Evolutionary conservation across 108 stramenopile genomes (phyloP), one percentile per base, ranked within the genome.

Genomic region (Nannochloropsis gaditana): DNA sequence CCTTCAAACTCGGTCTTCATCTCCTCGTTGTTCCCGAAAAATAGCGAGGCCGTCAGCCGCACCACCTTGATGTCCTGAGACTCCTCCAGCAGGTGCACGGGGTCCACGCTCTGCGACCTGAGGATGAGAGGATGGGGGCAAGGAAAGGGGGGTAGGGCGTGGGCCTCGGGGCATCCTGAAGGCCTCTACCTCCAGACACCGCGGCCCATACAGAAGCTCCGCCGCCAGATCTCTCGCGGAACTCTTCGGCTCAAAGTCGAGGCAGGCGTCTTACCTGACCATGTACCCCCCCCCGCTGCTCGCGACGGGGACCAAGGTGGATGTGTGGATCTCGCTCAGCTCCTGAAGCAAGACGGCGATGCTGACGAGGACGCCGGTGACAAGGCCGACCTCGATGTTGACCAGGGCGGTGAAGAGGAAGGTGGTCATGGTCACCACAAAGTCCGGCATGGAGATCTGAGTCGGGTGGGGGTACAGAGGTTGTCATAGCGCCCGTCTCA

Each of bases 11-110:
- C 5, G 15, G 59, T 73, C 59, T 73, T 73, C 59, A 73, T 73
- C n/a, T 73, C 59, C n/a, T 73, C 59, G 19, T 73, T 73, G 59
- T 73, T 73, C 59, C 59, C 59, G 59, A 73, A 73, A n/a, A 73
- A 73, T 2, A 73, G 59, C 19, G 59, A 73, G 59, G 59, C 59
- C 19, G 59, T 73, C 59, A 73, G 59, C 19, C 59, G 59, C 15
- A 73, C 59, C 19, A 73, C 59, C n/a, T 73, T 73, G 59, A 73
- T 73, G 59, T 73, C 59, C 6, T 73, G 59, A n/a, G 59, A 73
- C n/a, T 73, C 59, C 15, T n/a, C 19, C 19, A n/a, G 59, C 4
- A 4, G 5, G n/a, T 3, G 15, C 59, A 73, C n/a, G 15, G 59
- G 59, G 59, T 73, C 59, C 3, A 73, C 59, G 59, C 59, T 73